Percentiles rank a stretch among this genome's conserved stretches.
phyloP scores from a whole-genome alignment of 225 moss, liverwort and hornwort genomes.

The Asterella californica region DNA sequence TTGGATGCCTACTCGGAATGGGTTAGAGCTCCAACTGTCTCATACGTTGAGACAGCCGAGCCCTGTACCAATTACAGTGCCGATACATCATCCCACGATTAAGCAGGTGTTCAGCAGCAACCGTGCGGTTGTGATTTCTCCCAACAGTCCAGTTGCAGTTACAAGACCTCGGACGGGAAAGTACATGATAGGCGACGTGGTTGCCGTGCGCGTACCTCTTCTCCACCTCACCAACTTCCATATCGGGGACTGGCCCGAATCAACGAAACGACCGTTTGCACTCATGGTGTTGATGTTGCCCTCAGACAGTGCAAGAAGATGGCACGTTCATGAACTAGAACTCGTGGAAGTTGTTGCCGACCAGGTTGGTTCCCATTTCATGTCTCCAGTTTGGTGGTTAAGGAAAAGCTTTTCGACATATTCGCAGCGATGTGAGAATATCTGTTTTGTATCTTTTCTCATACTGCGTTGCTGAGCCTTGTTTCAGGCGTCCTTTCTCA shows the following conservation, averaged over 20 bases:
- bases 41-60: constrained; percentile 43
- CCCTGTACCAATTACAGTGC: constrained; percentile 34
- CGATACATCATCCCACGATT: constrained; percentile 49
- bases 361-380: constrained; percentile 31
- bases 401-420: not conserved
- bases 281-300: constrained; percentile 56
- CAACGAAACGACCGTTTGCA: constrained; percentile 47
- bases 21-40: constrained; percentile 41
- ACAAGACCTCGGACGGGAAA: constrained; percentile 44
- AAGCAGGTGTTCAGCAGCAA: constrained; percentile 59
- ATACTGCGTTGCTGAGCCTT: no score
- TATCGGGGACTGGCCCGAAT: constrained; percentile 48
- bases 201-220: constrained; percentile 53
- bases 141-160: constrained; percentile 48
- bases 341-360: constrained; percentile 58
- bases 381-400: not conserved
- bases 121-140: constrained; percentile 52
- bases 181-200: constrained; percentile 51
- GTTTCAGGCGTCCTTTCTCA: no score
- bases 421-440: no score
- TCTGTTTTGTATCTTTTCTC: no score
- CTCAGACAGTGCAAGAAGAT: constrained; percentile 54
- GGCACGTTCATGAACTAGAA: constrained; percentile 57
- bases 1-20: constrained; percentile 57
- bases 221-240: constrained; percentile 56